These are phyloP conservation scores for Rhizoclosmatium sp. DNA, from an alignment of 192 early-diverging fungal genomes.

Conservation along the genomic window DNA sequence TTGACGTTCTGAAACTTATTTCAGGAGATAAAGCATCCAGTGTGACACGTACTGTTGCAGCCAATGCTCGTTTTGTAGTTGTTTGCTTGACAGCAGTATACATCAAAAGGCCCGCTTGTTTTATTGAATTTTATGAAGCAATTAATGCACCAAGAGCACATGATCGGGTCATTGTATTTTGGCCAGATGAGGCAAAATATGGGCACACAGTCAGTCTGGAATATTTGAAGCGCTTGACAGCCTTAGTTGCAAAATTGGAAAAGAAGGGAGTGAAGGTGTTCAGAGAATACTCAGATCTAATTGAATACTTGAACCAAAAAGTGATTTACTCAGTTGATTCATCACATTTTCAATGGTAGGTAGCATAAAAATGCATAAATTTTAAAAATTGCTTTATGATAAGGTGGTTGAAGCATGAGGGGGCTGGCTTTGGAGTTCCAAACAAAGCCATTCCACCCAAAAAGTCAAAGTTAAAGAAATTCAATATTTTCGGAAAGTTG, in stretches of 20 bases:
- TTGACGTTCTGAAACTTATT: conserved; percentile 24
- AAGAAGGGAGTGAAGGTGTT: not conserved
- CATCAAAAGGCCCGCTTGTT: conserved; percentile 9
- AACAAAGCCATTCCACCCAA: not conserved
- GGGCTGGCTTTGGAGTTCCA: not conserved
- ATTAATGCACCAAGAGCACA: not conserved
- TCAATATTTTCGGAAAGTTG: no score
- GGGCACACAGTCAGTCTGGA: not conserved
- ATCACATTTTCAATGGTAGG: not conserved
- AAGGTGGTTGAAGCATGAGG: no score
- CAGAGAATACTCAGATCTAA: not conserved
- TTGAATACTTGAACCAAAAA: conserved; percentile 5
- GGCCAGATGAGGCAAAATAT: conserved; percentile 4
- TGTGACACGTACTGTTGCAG: conserved; percentile 18
- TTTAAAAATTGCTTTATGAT: no score
- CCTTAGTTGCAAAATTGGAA: not conserved
- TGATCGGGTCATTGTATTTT: not conserved
- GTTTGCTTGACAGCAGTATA: not conserved
- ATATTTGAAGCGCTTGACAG: not conserved
- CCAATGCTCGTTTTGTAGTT: conserved; percentile 9
- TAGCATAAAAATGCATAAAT: no score
- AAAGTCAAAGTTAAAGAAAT: no score
- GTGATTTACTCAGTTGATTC: conserved; percentile 21
- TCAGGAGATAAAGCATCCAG: conserved; percentile 9
- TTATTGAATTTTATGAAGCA: conserved; percentile 15